Evolutionary conservation across 768 basidiomycete genomes (phyloP), one percentile per base, ranked within the genome.

Genomic region (Auricularia sp.): DNA sequence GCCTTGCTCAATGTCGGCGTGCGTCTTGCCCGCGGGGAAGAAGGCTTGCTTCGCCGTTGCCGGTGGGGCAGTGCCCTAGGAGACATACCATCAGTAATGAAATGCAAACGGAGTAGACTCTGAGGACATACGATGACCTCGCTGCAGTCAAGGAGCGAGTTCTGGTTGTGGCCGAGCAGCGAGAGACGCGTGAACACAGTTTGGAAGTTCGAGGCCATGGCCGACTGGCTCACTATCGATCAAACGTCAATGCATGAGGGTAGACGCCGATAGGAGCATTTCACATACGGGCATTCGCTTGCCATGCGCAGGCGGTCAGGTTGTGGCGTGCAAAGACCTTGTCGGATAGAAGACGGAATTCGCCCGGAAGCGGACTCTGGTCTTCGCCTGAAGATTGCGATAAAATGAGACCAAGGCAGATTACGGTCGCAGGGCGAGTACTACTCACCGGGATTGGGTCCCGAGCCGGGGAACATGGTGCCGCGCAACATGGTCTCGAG

Each of bases 261-360:
- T 51, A 21, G 44, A 21, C 16, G 18, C 0, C 18, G 6, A 6
- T 6, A 42, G 13, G 54, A 21, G 39, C 8, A 36, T 29, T 16
- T 24, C 10, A 18, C 63, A 44, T 29, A 35, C 76, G 73, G 36
- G 76, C 77, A 66, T 78, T 75, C 2, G 73, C 73, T 70, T 82
- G 82, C 81, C 81, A 83, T 51, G 69, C 68, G 73, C 82, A 82
- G 16, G 79, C 75, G 24, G 82, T 83, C 56, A 77, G 72, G 5
- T 75, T 66, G 71, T 82, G 79, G 73, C 14, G 18, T 1, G 47
- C 21, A 21, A 51, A 51, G 34, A 16, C 18, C 47, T 51, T 73
- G 71, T 82, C 80, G 44, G 80, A 82, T 67, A 78, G 76, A 42
- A 83, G 70, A 45, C 80, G 78, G 33, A 83, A 70, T 67, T 78